phyloP scores from a whole-genome alignment of 768 basidiomycete genomes.

The Fomitopsis serialis region DNA sequence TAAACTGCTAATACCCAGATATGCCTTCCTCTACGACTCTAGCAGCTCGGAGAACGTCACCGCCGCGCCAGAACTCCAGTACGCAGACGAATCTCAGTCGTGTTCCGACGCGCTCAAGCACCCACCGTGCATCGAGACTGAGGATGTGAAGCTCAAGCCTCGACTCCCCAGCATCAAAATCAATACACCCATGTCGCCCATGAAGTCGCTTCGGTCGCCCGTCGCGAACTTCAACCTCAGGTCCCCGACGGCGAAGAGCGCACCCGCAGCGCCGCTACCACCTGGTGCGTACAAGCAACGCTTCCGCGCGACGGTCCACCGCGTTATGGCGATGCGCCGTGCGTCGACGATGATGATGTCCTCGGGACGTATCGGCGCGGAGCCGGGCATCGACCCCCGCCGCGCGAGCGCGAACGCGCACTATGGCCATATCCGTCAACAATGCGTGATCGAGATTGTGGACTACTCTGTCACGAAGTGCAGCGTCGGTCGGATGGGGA shows the following conservation, averaged over 20 bases:
- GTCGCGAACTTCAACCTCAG: background rate
- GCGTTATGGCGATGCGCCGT: constrained; percentile 54
- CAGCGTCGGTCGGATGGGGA: constrained; percentile 45
- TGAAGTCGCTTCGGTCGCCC: background rate
- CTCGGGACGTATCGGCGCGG: constrained; percentile 46
- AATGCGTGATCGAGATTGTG: constrained; percentile 55
- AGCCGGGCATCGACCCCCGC: constrained; percentile 66
- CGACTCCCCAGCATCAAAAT: background rate
- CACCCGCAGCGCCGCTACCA: background rate
- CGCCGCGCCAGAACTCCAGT: background rate
- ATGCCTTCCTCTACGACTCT: background rate
- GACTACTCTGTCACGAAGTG: constrained; percentile 54
- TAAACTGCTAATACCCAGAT: background rate
- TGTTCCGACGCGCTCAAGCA: background rate
- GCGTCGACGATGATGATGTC: constrained; percentile 31
- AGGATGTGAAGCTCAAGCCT: background rate
- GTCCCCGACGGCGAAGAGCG: background rate
- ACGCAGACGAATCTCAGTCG: background rate
- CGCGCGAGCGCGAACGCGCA: constrained; percentile 43
- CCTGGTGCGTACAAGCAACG: constrained; percentile 8
- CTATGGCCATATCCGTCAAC: constrained; percentile 48
- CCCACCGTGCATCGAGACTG: background rate
- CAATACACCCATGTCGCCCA: background rate
- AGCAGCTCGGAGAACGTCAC: background rate
- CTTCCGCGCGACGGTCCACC: constrained; percentile 48